Evolutionary conservation across 108 stramenopile species (phyloP).

Genomic region (Nannochloropsis granulata): DNA sequence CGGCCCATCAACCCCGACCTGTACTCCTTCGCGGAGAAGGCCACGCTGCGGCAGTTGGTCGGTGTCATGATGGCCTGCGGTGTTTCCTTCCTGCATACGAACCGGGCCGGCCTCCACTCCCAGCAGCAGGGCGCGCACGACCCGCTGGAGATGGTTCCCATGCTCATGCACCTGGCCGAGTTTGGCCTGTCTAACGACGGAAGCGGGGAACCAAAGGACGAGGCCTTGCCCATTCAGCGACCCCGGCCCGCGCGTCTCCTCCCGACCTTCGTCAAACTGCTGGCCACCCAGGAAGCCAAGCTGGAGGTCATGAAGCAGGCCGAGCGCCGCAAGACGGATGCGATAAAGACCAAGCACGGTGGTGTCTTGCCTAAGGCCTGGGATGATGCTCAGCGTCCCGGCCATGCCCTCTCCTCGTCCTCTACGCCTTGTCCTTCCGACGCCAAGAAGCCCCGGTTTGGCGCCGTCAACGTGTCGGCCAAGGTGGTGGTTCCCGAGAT

Average conservation of each 20-base stretch:
- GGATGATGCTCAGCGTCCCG: no score
- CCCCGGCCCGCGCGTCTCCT: neutral
- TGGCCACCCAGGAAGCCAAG: constrained; percentile 20
- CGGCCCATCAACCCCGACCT: constrained; percentile 9
- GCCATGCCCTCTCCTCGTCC: neutral
- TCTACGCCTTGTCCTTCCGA: neutral
- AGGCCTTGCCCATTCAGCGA: neutral
- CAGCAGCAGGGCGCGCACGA: neutral
- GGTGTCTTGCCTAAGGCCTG: neutral
- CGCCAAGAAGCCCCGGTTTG: neutral
- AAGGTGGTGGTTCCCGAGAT: neutral
- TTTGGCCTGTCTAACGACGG: neutral
- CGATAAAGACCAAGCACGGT: neutral
- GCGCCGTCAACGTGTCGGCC: no score
- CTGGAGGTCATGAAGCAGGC: constrained; percentile 14
- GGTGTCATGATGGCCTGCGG: constrained; percentile 14
- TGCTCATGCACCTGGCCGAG: neutral
- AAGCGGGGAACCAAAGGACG: neutral
- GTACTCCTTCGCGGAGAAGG: neutral
- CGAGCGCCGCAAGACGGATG: neutral
- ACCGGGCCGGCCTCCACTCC: neutral
- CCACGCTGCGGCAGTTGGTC: constrained; percentile 2
- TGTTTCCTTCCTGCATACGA: neutral
- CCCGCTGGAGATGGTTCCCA: neutral
- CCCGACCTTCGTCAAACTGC: constrained; percentile 1